Percentiles rank a stretch among this genome's conserved stretches.
phyloP scores from a whole-genome alignment of 2,329 filamentous ascomycete species.

The Trichoderma aggressivum region DNA sequence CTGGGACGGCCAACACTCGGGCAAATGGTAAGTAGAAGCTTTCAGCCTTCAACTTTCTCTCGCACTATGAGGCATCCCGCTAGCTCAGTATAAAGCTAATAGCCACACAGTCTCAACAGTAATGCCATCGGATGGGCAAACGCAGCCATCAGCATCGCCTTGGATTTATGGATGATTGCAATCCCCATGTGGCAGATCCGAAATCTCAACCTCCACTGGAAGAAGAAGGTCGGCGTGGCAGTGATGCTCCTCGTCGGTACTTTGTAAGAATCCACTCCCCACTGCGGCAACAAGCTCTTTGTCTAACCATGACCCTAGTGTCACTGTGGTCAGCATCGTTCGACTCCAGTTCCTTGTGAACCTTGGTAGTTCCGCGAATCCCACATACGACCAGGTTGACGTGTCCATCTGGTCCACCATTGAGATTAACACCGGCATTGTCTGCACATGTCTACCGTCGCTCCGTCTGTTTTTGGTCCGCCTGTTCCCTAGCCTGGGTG shows the following conservation, averaged over 20 bases:
- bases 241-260: constrained; percentile 44
- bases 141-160: constrained; percentile 39
- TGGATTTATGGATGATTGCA: constrained; percentile 43
- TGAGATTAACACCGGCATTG: constrained; percentile 36
- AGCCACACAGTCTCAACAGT: constrained; percentile 35
- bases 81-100: constrained; percentile 29
- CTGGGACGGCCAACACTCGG: not conserved
- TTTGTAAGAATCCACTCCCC: constrained; percentile 28
- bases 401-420: constrained; percentile 34
- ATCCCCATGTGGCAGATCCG: constrained; percentile 39
- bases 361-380: constrained; percentile 29
- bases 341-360: constrained; percentile 29
- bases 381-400: constrained; percentile 30
- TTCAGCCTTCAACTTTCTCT: not conserved
- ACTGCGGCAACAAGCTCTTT: not conserved
- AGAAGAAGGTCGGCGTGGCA: constrained; percentile 41
- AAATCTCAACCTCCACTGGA: constrained; percentile 34
- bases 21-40: not conserved
- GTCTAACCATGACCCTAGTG: constrained; percentile 20
- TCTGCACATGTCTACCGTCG: constrained; percentile 35
- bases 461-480: constrained; percentile 30
- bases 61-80: not conserved
- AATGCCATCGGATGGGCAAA: constrained; percentile 41
- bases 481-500: not conserved
- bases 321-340: constrained; percentile 33